Percentiles rank a stretch among this genome's conserved stretches.
Evolutionary conservation across 2,329 filamentous ascomycete genomes (phyloP).

Genomic region (Colletotrichum sidae): DNA sequence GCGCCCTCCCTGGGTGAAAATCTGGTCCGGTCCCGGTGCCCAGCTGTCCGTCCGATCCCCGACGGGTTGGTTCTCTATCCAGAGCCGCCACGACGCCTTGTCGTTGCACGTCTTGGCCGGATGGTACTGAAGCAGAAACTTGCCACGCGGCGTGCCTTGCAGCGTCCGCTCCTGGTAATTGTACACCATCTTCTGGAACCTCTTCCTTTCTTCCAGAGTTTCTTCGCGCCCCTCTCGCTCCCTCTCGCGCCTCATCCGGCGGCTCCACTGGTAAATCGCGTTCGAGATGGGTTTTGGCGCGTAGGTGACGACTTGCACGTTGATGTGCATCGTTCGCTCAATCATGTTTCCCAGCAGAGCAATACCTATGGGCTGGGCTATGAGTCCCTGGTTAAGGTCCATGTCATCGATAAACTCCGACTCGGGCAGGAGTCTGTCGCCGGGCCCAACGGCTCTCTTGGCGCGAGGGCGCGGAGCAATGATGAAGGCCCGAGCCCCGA

Average conservation of each 20-base stretch:
- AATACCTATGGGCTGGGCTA: neutral
- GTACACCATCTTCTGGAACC: neutral
- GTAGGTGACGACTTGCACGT: conserved; percentile 9
- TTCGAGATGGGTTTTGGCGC: neutral
- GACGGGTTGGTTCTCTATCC: conserved; percentile 43
- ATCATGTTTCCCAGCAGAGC: neutral
- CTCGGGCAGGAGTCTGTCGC: neutral
- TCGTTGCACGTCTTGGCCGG: conserved; percentile 21
- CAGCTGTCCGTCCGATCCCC: conserved; percentile 38
- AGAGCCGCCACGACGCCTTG: conserved; percentile 12
- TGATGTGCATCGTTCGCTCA: neutral
- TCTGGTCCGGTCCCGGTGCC: neutral
- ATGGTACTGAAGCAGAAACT: conserved; percentile 25
- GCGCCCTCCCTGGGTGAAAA: neutral
- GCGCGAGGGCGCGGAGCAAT: neutral
- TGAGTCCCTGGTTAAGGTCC: neutral
- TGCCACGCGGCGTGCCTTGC: neutral
- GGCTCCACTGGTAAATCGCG: neutral
- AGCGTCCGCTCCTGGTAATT: neutral
- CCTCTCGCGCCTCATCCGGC: too few species aligned
- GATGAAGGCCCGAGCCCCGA: conserved; percentile 13
- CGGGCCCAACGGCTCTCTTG: neutral
- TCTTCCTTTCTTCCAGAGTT: neutral
- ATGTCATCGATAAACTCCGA: neutral
- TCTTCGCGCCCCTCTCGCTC: neutral